phyloP scores from a whole-genome alignment of 805 yeast species.

The Suhomyces prunicola region DNA sequence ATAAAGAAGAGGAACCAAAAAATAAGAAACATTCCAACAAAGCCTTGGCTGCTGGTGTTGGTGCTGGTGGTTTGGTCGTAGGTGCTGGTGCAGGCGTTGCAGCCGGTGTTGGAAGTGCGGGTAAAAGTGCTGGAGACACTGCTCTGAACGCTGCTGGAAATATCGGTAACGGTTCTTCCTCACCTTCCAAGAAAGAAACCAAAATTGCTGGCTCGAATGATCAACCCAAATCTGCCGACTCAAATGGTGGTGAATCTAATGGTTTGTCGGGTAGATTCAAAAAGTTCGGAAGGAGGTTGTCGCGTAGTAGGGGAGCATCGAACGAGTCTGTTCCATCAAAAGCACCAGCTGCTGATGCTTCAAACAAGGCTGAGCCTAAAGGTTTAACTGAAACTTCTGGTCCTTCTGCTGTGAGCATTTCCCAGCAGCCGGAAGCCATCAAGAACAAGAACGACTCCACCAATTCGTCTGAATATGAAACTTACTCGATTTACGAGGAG shows the following conservation, averaged over 20 bases:
- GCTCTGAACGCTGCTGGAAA: slow-evolving; percentile 11
- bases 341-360: neutral
- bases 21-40: slow-evolving; percentile 4
- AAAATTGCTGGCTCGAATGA: neutral
- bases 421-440: slow-evolving; percentile 3
- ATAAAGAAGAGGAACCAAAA: slow-evolving; percentile 5
- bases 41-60: slow-evolving; percentile 14
- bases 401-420: neutral
- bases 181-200: neutral
- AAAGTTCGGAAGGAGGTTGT: slow-evolving; percentile 12
- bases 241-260: slow-evolving; percentile 5
- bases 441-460: neutral
- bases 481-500: slow-evolving; percentile 41
- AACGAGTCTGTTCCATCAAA: neutral
- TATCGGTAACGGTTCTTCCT: neutral
- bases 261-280: slow-evolving; percentile 16
- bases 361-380: neutral
- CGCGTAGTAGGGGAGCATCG: neutral
- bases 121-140: slow-evolving; percentile 17
- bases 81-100: slow-evolving; percentile 29
- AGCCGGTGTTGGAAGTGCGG: slow-evolving; percentile 22
- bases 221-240: neutral
- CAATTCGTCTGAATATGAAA: slow-evolving; percentile 11
- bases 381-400: neutral
- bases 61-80: slow-evolving; percentile 21